Base-by-base conservation (phyloP, 805 yeast genomes). In the Teunomyces aglyptinius region DNA sequence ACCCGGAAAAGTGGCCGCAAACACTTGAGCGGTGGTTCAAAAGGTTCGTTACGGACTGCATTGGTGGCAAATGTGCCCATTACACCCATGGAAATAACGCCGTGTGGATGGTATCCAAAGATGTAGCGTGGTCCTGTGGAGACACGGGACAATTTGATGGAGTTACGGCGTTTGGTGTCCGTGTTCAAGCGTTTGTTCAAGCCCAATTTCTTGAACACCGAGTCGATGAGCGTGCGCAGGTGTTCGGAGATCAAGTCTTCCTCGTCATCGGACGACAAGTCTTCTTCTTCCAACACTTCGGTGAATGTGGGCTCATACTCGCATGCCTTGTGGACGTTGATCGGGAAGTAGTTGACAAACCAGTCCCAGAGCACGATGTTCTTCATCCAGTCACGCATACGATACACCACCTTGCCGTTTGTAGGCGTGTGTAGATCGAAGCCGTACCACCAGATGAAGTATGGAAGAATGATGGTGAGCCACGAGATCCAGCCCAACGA, bases 81-180 rank as follows among this genome's bases (percentile, higher is more conserved):
- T 1, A 85, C 91, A 2, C 97, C 97, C 78, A 91, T 76, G 1
- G 96, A 87, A 10, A 91, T 90, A 12, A 92, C 91, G 0, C 99
- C 99, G 64, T 94, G 99, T 0, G 99, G 99, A 64, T 91, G 97
- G 59, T 89, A 85, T 0, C 97, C 96, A 66, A 92, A 92, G 2
- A 92, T 80, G 64, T 94, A 92, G 31, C 85, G 70, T 2, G 89
- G 91, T 0, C 89, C 92, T 3, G 81, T 67, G 41, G 75, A 58
- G 1, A 72, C 65, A 36, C 58, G 56, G 24, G 41, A 19, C n/a
- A 47, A 6, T 27, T 13, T 22, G 12, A 42, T 47, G 48, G 41
- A 42, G 40, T 7, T 53, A 36, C 39, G 36, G 16, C 35, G 45
- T 22, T 29, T 26, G 18, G 13, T 56, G 44, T 61, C 66, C 8